Percentiles rank a stretch among this genome's conserved stretches.
Evolutionary conservation across 2,329 filamentous ascomycete genomes (phyloP).

Genomic region (Monilinia fructicola): DNA sequence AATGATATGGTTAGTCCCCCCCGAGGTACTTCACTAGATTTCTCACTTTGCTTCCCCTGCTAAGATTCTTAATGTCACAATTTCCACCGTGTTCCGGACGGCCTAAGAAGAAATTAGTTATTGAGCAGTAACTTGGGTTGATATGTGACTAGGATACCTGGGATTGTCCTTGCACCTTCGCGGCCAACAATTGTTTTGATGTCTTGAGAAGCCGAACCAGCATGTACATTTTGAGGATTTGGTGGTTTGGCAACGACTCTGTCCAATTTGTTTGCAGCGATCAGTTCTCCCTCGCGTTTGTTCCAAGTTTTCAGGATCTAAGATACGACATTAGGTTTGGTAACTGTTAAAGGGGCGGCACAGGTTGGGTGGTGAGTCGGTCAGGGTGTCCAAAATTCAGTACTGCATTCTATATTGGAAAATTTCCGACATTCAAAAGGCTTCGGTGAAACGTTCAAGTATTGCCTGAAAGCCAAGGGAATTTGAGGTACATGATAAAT

Average conservation of each 20-base stretch:
- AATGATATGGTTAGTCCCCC: slow-evolving; percentile 44
- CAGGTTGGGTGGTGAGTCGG: background rate
- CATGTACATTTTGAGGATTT: slow-evolving; percentile 68
- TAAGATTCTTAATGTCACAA: slow-evolving; percentile 88
- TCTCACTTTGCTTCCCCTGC: slow-evolving; percentile 53
- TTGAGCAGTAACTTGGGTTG: background rate
- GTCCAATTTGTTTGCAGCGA: slow-evolving; percentile 63
- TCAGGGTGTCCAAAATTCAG: background rate
- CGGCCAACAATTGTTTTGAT: slow-evolving; percentile 66
- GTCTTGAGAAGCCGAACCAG: slow-evolving; percentile 59
- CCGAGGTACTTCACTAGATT: background rate
- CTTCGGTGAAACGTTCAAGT: background rate
- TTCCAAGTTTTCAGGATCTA: slow-evolving; percentile 78
- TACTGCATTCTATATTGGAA: background rate
- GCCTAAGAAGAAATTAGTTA: slow-evolving; percentile 27
- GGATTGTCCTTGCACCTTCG: slow-evolving; percentile 83
- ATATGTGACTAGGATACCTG: slow-evolving; percentile 48
- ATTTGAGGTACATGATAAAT: background rate
- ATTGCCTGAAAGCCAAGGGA: too few species aligned
- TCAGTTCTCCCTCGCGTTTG: slow-evolving; percentile 75
- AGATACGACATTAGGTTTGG: background rate
- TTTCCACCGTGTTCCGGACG: slow-evolving; percentile 64
- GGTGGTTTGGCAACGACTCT: slow-evolving; percentile 78
- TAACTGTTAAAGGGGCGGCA: background rate
- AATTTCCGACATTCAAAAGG: background rate